Evolutionary conservation across 495 filamentous ascomycete genomes (phyloP).

Genomic region (Daldinia childiae): DNA sequence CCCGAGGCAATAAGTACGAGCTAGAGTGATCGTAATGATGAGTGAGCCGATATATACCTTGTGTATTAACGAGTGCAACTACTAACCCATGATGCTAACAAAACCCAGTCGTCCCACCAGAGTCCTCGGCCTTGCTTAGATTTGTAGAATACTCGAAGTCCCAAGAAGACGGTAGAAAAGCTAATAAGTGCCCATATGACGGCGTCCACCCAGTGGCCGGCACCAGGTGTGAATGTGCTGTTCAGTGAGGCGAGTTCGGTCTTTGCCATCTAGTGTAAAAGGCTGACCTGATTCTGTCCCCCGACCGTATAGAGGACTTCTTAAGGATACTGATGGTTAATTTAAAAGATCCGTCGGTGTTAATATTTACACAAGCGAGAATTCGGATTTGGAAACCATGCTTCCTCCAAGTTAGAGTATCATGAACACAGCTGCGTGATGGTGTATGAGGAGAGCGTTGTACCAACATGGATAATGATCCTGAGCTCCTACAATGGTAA

Average conservation of each 20-base stretch:
- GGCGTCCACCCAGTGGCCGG: background rate
- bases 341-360: background rate
- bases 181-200: background rate
- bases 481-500: background rate
- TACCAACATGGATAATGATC: background rate
- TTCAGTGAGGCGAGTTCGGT: background rate
- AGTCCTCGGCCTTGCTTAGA: conserved; percentile 33
- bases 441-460: background rate
- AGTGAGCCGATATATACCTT: background rate
- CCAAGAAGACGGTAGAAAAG: background rate
- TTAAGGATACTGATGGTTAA: background rate
- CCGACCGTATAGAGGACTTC: background rate
- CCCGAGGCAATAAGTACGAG: background rate
- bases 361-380: background rate
- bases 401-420: background rate
- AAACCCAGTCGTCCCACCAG: conserved; percentile 49
- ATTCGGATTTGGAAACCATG: background rate
- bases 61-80: background rate
- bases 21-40: background rate
- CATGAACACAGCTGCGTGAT: background rate
- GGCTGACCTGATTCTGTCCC: background rate
- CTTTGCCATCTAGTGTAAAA: background rate
- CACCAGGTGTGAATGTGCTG: background rate
- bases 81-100: conserved; percentile 50
- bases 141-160: conserved; percentile 41